Evolutionary conservation across 441 rosid genomes (phyloP).

Genomic region (Viola pubescens): DNA sequence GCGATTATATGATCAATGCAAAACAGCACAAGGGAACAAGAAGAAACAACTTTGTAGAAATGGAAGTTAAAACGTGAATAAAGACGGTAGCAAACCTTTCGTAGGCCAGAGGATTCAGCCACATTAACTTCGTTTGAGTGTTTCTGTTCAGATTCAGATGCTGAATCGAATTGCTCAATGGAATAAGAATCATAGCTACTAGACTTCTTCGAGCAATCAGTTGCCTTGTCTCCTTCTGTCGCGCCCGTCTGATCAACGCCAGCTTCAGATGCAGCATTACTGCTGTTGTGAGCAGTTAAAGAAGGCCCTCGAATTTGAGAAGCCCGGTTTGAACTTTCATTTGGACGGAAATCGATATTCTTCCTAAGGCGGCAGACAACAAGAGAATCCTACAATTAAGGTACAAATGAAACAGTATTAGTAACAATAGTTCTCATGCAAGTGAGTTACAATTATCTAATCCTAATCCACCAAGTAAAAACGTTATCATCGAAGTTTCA

Average conservation of each 20-base stretch:
- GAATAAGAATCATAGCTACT: conserved; percentile 41
- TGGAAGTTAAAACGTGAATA: neutral
- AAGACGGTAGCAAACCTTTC: conserved; percentile 28
- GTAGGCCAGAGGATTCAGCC: conserved; percentile 39
- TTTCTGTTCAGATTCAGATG: conserved; percentile 44
- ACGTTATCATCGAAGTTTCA: neutral
- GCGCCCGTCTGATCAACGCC: conserved; percentile 21
- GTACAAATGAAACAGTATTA: no score
- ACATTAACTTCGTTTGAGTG: conserved; percentile 20
- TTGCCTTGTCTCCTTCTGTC: conserved; percentile 31
- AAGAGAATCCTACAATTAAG: conserved; percentile 45
- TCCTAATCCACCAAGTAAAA: neutral
- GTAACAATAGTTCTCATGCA: no score
- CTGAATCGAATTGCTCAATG: conserved; percentile 37
- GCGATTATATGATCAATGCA: no score
- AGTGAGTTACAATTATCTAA: neutral
- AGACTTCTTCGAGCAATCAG: conserved; percentile 31
- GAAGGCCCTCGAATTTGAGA: conserved; percentile 15
- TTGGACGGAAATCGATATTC: conserved; percentile 39
- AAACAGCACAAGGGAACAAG: neutral
- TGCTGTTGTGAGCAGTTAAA: neutral
- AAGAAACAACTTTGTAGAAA: neutral
- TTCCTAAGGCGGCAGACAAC: conserved; percentile 70
- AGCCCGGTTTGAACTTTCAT: conserved; percentile 16
- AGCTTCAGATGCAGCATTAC: conserved; percentile 18